Base-by-base conservation (phyloP, 495 filamentous ascomycete species). In the Pyrenopolyporus hunteri region DNA sequence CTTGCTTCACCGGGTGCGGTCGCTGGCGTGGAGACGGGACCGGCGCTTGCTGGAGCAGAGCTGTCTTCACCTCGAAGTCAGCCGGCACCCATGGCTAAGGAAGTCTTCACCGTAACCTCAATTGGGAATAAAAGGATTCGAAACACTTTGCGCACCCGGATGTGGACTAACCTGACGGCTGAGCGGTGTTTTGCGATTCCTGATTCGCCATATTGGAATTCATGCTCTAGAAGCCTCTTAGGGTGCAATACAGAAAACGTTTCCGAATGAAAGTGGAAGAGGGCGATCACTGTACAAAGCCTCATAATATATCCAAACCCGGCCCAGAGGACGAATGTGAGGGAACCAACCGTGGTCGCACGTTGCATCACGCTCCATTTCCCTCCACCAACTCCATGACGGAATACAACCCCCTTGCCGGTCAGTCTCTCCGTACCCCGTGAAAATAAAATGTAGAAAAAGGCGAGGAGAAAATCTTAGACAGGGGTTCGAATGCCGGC, bases 211-310 rank as follows among this genome's bases (percentile, higher is more conserved):
- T 67, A 19, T 54, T 51, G 40, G 26, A 19, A 50, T 58, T 58
- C 14, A 44, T 63, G 57, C 58, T 49, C 16, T 22, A 28, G 31
- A 40, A 44, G 40, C 19, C 35, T 23, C 33, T 20, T 31, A 10
- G 57, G 63, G 28, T 67, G 31, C 53, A 67, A 67, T 40, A 67
- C 63, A 55, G 37, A 59, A 63, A 39, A 48, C 63, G 63, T 67
- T 67, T 67, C 63, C 37, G 36, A 48, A 61, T 63, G 47, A 55
- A 53, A 62, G 58, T 57, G 47, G 48, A 44, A 57, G 39, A 62
- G 53, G 55, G n/a, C 40, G 63, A 67, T 67, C 63, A 36, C 53
- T 62, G 53, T 47, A 63, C 52, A 26, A 49, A 53, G 53, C 40
- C 57, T 58, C 52, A 58, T 67, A 26, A 59, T 67, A 67, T 67